Base-by-base conservation (phyloP, 139 green algal species). In the Coelastrella sp. region DNA sequence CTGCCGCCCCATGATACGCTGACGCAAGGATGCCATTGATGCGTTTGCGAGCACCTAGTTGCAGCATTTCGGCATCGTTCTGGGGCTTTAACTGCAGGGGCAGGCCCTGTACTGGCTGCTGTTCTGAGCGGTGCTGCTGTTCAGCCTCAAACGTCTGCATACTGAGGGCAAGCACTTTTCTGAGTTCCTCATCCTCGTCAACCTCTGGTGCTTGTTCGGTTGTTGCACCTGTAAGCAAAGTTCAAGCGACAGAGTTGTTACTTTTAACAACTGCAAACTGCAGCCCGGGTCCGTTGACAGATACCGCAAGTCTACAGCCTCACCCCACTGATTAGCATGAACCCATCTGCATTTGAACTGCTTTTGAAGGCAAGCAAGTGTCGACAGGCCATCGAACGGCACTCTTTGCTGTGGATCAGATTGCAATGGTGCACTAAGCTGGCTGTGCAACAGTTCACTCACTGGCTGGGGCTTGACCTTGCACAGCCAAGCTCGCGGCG, bases 131-230 rank as follows among this genome's bases (percentile, higher is more conserved):
- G 54, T 68, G 17, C 56, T 83, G 71, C 8, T 89, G 85, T 56
- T 81, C 85, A 56, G 85, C 73, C 13, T 61, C 73, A 84, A 58
- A 74, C 23, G 73, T 83, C 14, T 54, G 74, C 85, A 90, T 64
- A 58, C 85, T 90, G 5, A 74, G 20, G 20, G 85, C 84, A 11
- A 90, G 22, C 3, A 73, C 85, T 64, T 56, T 32, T 13, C 60
- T n/a, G n/a, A 89, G 54, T 0, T 89, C 83, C 22, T 88, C 83
- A 61, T 78, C 66, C 5, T 65, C 66, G 66, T 8, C 19, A 5
- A 83, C 22, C 22, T 56, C 19, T 16, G 13, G 60, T 16, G 16
- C 2, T 32, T 56, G 57, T 54, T 17, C 20, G 59, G 77, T 83
- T 54, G 7, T 47, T 84, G 17, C 59, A 73, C 4, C n/a, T 59